Conservation (phyloP, 768 basidiomycete species). For the Strobilomyces confusus region DNA sequence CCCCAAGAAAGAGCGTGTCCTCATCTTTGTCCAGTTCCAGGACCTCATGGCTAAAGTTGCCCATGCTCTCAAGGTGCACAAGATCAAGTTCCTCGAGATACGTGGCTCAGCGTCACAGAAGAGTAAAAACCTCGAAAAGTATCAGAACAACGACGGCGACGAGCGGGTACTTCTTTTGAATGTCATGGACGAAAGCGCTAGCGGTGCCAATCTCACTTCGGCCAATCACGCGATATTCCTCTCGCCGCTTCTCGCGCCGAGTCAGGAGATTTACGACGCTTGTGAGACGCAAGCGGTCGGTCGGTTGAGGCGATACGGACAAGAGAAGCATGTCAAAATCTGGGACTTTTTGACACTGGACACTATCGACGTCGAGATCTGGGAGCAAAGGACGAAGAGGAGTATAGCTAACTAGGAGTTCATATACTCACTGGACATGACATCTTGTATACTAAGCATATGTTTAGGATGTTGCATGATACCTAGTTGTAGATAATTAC, state of each 20-base stretch:
- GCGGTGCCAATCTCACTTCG: slow-evolving; percentile 86
- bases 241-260: slow-evolving; percentile 80
- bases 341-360: slow-evolving; percentile 82
- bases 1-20: slow-evolving; percentile 72
- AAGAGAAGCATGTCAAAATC: slow-evolving; percentile 73
- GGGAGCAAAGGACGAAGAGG: slow-evolving; percentile 42
- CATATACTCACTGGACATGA: slow-evolving; percentile 7
- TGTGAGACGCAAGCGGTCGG: slow-evolving; percentile 83
- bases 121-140: slow-evolving; percentile 79
- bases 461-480: neutral
- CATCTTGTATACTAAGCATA: slow-evolving; percentile 9
- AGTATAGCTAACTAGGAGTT: slow-evolving; percentile 24
- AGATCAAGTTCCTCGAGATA: slow-evolving; percentile 77
- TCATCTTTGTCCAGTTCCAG: slow-evolving; percentile 95
- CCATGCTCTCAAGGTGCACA: slow-evolving; percentile 69
- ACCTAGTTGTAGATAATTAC: neutral
- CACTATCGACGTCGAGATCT: slow-evolving; percentile 88
- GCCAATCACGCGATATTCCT: slow-evolving; percentile 96
- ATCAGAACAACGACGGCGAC: slow-evolving; percentile 75
- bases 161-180: slow-evolving; percentile 84
- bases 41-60: slow-evolving; percentile 91
- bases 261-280: slow-evolving; percentile 81
- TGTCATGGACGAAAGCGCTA: slow-evolving; percentile 94
- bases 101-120: slow-evolving; percentile 70
- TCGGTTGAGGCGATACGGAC: slow-evolving; percentile 79